A percentile compares a stretch with the other conserved stretches of the same genome.
These are phyloP conservation scores for Mariannaea elegans DNA, from an alignment of 2,329 filamentous ascomycete species.

Conservation along the genomic window DNA sequence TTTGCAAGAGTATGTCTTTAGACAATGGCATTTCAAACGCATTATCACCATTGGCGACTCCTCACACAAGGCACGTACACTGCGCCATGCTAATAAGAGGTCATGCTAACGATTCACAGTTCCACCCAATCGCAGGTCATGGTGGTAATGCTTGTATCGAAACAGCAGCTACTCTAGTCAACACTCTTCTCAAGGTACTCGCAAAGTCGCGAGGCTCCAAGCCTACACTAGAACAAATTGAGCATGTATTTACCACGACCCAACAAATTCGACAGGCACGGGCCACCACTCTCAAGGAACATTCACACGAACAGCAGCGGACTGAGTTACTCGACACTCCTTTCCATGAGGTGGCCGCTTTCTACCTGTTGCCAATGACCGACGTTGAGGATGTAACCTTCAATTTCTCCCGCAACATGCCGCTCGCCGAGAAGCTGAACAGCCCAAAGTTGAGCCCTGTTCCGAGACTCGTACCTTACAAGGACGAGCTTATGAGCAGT, in stretches of 20 bases:
- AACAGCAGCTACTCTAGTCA: conserved; percentile 9
- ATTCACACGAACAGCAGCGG: conserved; percentile 16
- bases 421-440: conserved; percentile 13
- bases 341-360: conserved; percentile 4
- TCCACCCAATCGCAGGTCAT: conserved; percentile 15
- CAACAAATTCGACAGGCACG: conserved; percentile 11
- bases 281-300: not conserved
- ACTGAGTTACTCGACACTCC: conserved; percentile 12
- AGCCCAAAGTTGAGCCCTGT: conserved; percentile 3
- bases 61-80: conserved; percentile 46
- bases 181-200: not conserved
- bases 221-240: not conserved
- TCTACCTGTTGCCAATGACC: conserved; percentile 8
- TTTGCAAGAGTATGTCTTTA: conserved; percentile 48
- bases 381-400: conserved; percentile 16
- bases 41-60: conserved; percentile 52
- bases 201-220: not conserved
- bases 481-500: conserved; percentile 16
- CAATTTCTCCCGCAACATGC: conserved; percentile 21
- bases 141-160: conserved; percentile 19
- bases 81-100: not conserved
- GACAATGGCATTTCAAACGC: conserved; percentile 49
- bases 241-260: conserved; percentile 8
- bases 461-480: conserved; percentile 15
- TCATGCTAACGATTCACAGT: not conserved